A percentile compares a stretch with the other conserved stretches of the same genome.
Conservation (phyloP, 345 rosid species). For the Citrus sp. region DNA sequence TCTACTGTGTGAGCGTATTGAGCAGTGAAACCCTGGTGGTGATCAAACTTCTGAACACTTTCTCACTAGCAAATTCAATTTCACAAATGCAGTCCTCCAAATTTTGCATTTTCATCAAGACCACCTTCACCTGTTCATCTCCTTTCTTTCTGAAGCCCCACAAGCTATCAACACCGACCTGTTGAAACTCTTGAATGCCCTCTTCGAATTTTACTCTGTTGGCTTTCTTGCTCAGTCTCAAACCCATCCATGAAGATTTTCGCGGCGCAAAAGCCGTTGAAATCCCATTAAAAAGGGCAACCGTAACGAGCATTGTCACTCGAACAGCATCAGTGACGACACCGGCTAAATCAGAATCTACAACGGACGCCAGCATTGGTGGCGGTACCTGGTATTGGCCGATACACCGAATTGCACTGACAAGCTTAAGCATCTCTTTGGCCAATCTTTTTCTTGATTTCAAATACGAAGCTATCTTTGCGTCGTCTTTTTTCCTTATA, state of each 20-base stretch:
- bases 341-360: slow-evolving; percentile 29
- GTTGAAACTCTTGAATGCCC: slow-evolving; percentile 39
- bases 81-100: slow-evolving; percentile 37
- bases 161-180: slow-evolving; percentile 29
- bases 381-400: slow-evolving; percentile 13
- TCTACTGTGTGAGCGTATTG: slow-evolving; percentile 40
- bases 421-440: slow-evolving; percentile 40
- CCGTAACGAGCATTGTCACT: slow-evolving; percentile 38
- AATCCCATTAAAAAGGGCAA: slow-evolving; percentile 39
- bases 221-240: slow-evolving; percentile 25
- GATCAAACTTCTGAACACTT: slow-evolving; percentile 53
- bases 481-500: slow-evolving; percentile 47
- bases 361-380: slow-evolving; percentile 4
- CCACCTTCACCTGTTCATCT: slow-evolving; percentile 43
- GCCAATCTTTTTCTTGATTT: slow-evolving; percentile 37
- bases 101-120: slow-evolving; percentile 38
- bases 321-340: slow-evolving; percentile 33
- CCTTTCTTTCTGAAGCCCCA: slow-evolving; percentile 43
- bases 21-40: slow-evolving; percentile 56
- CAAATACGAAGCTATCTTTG: slow-evolving; percentile 25
- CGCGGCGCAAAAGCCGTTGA: slow-evolving; percentile 23
- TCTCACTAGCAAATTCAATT: slow-evolving; percentile 36
- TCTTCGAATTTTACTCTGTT: slow-evolving; percentile 26
- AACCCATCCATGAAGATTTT: slow-evolving; percentile 25
- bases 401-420: slow-evolving; percentile 16